Evolutionary conservation across 2,329 filamentous ascomycete species (phyloP).

Genomic region (Aureobasidium uvarum): DNA sequence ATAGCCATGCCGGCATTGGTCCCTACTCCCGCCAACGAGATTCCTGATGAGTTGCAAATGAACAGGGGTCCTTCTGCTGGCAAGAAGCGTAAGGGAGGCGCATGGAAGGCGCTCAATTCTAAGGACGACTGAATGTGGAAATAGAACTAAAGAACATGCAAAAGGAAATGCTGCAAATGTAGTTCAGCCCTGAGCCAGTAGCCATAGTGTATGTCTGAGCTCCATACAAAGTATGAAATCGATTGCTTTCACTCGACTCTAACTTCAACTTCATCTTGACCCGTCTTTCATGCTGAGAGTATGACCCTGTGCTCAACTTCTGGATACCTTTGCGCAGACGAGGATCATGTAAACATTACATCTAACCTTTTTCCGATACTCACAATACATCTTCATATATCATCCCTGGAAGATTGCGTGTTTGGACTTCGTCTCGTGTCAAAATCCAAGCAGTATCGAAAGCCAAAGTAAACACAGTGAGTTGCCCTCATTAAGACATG

Average conservation of each 20-base stretch:
- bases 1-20: not conserved
- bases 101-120: not conserved
- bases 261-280: not conserved
- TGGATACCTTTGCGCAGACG: too few relatives aligned
- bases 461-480: too few relatives aligned
- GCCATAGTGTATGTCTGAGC: not conserved
- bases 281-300: not conserved
- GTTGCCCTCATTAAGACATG: too few relatives aligned
- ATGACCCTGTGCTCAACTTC: not conserved
- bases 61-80: conserved; percentile 10
- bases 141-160: not conserved
- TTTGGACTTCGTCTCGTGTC: too few relatives aligned
- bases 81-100: conserved; percentile 10
- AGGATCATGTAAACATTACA: too few relatives aligned
- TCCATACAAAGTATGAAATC: not conserved
- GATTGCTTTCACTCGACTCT: not conserved
- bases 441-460: too few relatives aligned
- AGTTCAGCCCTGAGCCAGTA: not conserved
- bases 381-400: not conserved
- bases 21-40: conserved; percentile 7
- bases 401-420: too few relatives aligned
- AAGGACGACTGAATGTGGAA: not conserved
- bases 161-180: not conserved
- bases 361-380: too few relatives aligned
- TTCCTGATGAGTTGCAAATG: not conserved